Base-by-base conservation (phyloP, 1,139 yeast species). In the Suhomyces anneliseae region DNA sequence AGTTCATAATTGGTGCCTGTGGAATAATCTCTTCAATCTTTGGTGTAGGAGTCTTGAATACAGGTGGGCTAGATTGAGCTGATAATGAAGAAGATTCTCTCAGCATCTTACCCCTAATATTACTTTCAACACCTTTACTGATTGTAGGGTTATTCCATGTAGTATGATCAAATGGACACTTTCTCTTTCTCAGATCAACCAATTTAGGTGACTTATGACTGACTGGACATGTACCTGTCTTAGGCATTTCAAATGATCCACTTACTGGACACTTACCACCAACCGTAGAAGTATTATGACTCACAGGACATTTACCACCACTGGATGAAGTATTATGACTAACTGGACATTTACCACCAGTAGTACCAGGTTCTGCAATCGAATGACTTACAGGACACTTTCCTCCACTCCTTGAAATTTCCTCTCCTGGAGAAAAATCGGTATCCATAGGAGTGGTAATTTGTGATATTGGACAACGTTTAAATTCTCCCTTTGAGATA, bases 131-230 rank as follows among this genome's bases (percentile, higher is more conserved):
- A 2, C 60, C 59, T 27, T 52, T 54, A 6, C 61, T 54, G 14
- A 50, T 45, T 10, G 56, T 46, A 8, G 55, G 48, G 34, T 51
- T 55, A 19, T 47, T 48, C 46, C 60, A 47, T 3, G 59, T 45
- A 3, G 60, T 55, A 50, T 69, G 73, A 48, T 66, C 69, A 52
- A 69, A 64, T 6, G 75, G 74, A 54, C 73, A 70, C 48, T 65
- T 66, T 14, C 68, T 54, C 43, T 58, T 55, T 29, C 42, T 51
- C 42, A 40, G 43, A 10, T 44, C 42, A 11, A 24, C 29, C n/a
- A 29, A 9, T 19, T 29, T 26, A 8, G 42, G 41, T 4, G 46
- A 8, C 26, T 12, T 37, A 14, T 8, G 27, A 8, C 26, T 27
- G 12, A 8, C 19, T 9, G 44, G 44, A 38, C 38, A 38, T 5